Percentiles rank a stretch among this genome's conserved stretches.
phyloP scores from a whole-genome alignment of 306 rosid species.

The Vigna unguiculata region DNA sequence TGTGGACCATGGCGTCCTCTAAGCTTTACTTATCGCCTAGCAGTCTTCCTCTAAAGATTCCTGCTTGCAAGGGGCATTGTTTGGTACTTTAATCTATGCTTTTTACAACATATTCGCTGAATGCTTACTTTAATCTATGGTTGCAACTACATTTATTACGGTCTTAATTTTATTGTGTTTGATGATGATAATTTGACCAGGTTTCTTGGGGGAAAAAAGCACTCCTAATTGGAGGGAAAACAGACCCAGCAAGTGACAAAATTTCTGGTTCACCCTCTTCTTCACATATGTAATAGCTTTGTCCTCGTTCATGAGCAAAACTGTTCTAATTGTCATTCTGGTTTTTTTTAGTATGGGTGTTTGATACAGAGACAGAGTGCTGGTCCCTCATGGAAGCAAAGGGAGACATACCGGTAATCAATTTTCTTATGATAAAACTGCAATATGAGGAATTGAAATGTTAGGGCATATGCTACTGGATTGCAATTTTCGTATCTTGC shows the following conservation, averaged over 20 bases:
- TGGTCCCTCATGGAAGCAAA: conserved; percentile 96
- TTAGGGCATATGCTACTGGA: not conserved
- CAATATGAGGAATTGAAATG: conserved; percentile 21
- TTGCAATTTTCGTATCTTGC: conserved; percentile 17
- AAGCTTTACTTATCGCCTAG: conserved; percentile 93
- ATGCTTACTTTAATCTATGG: not conserved
- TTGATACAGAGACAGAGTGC: conserved; percentile 90
- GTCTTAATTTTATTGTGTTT: conserved; percentile 31
- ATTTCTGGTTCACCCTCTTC: conserved; percentile 67
- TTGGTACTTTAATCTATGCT: conserved; percentile 60
- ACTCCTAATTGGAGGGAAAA: conserved; percentile 92
- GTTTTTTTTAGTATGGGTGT: conserved; percentile 81
- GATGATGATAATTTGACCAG: conserved; percentile 50
- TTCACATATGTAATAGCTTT: conserved; percentile 28
- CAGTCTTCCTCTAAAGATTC: conserved; percentile 84
- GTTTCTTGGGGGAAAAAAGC: conserved; percentile 89
- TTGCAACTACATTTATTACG: not conserved
- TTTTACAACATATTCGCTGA: conserved; percentile 15
- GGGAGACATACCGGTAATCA: conserved; percentile 84
- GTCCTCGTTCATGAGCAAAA: conserved; percentile 27
- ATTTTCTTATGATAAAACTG: conserved; percentile 27
- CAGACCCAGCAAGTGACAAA: conserved; percentile 81
- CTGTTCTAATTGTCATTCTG: conserved; percentile 37
- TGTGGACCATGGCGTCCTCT: conserved; percentile 84
- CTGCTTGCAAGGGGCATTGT: conserved; percentile 96